A percentile compares a stretch with the other conserved stretches of the same genome.
Conservation (phyloP, 768 basidiomycete species). For the Kwoniella mangroviensis region DNA sequence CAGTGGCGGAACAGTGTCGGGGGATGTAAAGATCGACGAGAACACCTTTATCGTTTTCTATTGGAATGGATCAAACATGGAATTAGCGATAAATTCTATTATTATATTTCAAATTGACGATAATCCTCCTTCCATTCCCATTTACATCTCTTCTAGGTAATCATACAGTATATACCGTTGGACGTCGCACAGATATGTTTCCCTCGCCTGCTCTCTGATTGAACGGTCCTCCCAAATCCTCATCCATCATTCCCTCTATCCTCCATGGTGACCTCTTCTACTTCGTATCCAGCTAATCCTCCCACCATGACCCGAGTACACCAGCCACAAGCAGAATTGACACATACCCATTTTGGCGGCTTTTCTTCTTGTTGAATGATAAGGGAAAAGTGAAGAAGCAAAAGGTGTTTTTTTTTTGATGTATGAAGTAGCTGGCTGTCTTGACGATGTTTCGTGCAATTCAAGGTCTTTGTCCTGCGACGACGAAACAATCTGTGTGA, state of each 20-base stretch:
- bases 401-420: slow-evolving; percentile 10
- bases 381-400: slow-evolving; percentile 14
- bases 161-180: too few species aligned
- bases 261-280: too few species aligned
- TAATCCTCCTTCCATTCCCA: background rate
- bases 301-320: too few species aligned
- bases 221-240: too few species aligned
- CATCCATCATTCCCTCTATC: too few species aligned
- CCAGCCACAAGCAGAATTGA: background rate
- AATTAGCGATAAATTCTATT: slow-evolving; percentile 20
- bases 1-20: slow-evolving; percentile 97
- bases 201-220: too few species aligned
- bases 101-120: background rate
- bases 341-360: slow-evolving; percentile 51
- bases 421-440: background rate
- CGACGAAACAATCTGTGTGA: too few species aligned
- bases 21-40: slow-evolving; percentile 99
- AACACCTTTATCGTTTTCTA: slow-evolving; percentile 70
- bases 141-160: background rate
- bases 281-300: too few species aligned
- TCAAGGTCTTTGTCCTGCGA: background rate
- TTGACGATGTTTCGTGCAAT: background rate
- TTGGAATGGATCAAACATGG: background rate
- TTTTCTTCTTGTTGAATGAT: slow-evolving; percentile 26
- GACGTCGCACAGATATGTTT: too few species aligned